Percentiles rank a stretch among this genome's conserved stretches.
phyloP scores from a whole-genome alignment of 2,329 filamentous ascomycete species.

The Microsporum ferrugineum region DNA sequence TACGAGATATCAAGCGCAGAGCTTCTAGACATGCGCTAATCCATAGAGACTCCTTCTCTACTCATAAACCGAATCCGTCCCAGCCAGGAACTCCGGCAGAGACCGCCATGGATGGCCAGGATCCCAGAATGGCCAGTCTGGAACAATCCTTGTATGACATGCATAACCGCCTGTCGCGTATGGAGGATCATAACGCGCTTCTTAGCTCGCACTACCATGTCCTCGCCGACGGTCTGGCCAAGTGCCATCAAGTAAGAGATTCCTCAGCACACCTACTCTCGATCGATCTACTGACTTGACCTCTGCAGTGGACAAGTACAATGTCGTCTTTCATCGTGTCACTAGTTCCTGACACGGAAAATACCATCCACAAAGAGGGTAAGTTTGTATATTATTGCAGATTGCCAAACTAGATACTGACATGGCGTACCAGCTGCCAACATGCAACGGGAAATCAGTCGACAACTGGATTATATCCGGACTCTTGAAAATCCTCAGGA shows the following conservation, averaged over 20 bases:
- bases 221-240: conserved; percentile 66
- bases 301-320: conserved; percentile 63
- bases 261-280: not conserved
- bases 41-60: conserved; percentile 74
- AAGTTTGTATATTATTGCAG: conserved; percentile 29
- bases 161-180: conserved; percentile 60
- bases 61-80: conserved; percentile 59
- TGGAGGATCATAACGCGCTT: conserved; percentile 70
- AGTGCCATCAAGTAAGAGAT: conserved; percentile 52
- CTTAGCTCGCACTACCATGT: conserved; percentile 72
- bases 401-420: conserved; percentile 6
- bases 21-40: conserved; percentile 88
- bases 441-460: conserved; percentile 53
- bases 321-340: conserved; percentile 63
- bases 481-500: conserved; percentile 54
- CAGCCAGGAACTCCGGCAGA: conserved; percentile 80
- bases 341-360: conserved; percentile 64
- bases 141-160: conserved; percentile 79
- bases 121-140: conserved; percentile 60
- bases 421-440: conserved; percentile 33
- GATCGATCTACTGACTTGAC: not conserved
- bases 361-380: conserved; percentile 72
- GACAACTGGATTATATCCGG: conserved; percentile 49
- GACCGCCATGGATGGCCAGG: conserved; percentile 65
- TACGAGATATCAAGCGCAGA: conserved; percentile 89